phyloP scores from a whole-genome alignment of 78 protist genomes.

The Dictyostelium capitatum region DNA sequence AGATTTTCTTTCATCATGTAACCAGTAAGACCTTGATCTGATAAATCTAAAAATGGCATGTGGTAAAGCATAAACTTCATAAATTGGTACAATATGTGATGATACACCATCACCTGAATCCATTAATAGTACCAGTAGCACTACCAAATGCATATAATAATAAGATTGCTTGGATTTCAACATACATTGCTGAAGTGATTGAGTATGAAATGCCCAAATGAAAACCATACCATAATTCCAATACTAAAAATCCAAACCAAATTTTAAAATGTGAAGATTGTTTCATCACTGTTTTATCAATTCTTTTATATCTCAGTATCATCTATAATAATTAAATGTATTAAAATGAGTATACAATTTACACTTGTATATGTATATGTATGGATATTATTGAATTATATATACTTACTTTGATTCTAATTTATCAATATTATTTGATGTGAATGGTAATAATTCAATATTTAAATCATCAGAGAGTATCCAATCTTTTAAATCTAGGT shows the following conservation, averaged over 20 bases:
- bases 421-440: background rate
- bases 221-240: constrained; percentile 70
- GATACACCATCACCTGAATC: too few relatives aligned
- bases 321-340: too few relatives aligned
- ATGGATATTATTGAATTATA: background rate
- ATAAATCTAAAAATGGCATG: too few relatives aligned
- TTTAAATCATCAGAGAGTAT: background rate
- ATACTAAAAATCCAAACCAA: constrained; percentile 55
- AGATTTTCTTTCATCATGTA: too few relatives aligned
- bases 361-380: background rate
- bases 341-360: too few relatives aligned
- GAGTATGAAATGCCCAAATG: constrained; percentile 74
- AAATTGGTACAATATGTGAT: too few relatives aligned
- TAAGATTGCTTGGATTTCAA: too few relatives aligned
- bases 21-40: too few relatives aligned
- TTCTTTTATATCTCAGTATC: constrained; percentile 1
- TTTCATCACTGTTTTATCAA: background rate
- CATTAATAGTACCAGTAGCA: too few relatives aligned
- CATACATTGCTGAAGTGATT: too few relatives aligned
- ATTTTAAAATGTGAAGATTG: background rate
- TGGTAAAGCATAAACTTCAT: too few relatives aligned
- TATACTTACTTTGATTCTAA: constrained; percentile 21
- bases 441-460: constrained; percentile 1
- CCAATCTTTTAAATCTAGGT: constrained; percentile 32
- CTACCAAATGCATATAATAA: too few relatives aligned